phyloP scores from a whole-genome alignment of 2,329 filamentous ascomycete genomes.

The Grosmannia clavigera region DNA sequence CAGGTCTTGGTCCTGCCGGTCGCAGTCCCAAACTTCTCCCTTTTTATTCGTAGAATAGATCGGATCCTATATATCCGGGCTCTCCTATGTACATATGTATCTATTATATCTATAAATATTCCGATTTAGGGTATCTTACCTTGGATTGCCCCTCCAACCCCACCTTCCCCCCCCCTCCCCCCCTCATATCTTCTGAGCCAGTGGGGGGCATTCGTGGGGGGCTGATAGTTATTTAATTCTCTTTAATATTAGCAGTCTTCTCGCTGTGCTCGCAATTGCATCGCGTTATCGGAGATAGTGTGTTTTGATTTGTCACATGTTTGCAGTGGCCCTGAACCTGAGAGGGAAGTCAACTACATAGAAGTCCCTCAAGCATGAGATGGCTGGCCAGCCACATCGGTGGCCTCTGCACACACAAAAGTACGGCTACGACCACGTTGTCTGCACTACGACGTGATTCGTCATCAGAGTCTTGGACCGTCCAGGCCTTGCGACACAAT shows the following conservation, averaged over 20 bases:
- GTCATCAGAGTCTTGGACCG: neutral
- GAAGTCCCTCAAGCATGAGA: neutral
- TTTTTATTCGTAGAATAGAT: neutral
- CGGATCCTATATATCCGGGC: neutral
- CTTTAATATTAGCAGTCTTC: neutral
- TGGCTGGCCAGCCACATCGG: neutral
- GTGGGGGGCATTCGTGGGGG: neutral
- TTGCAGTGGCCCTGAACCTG: neutral
- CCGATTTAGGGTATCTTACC: neutral
- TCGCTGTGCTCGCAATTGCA: neutral
- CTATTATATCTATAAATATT: neutral
- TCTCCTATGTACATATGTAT: neutral
- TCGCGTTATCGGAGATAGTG: neutral
- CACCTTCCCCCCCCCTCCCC: neutral
- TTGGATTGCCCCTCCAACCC: neutral
- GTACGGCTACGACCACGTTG: neutral
- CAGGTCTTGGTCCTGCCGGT: neutral
- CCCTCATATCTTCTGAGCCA: neutral
- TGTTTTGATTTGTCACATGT: neutral
- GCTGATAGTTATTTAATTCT: neutral
- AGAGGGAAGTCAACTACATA: neutral
- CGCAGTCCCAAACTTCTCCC: neutral
- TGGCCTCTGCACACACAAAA: neutral
- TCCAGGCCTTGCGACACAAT: neutral
- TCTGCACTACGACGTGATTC: neutral